Evolutionary conservation across 2,329 filamentous ascomycete species (phyloP).

Genomic region (Fusarium clavum): DNA sequence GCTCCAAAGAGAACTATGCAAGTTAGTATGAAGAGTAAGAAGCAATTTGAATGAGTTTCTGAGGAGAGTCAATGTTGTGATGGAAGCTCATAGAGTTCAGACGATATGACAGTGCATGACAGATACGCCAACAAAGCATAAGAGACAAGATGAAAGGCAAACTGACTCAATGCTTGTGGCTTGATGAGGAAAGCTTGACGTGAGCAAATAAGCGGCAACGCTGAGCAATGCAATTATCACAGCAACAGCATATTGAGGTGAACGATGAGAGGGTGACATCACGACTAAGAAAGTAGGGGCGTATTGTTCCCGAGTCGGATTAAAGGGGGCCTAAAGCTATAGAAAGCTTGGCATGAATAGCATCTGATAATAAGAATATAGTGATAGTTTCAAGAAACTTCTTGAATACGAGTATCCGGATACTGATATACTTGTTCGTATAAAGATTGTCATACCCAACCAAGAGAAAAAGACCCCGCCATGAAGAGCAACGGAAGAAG

Average conservation of each 20-base stretch:
- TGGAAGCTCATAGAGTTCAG: background rate
- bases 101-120: no score
- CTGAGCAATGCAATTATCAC: conserved; percentile 43
- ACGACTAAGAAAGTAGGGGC: conserved; percentile 8
- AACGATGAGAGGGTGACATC: conserved; percentile 19
- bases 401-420: background rate
- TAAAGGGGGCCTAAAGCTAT: conserved; percentile 2
- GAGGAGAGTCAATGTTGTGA: background rate
- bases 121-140: background rate
- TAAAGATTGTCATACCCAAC: conserved; percentile 29
- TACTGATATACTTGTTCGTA: conserved; percentile 27
- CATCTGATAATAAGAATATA: background rate
- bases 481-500: conserved; percentile 9
- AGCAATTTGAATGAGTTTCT: background rate
- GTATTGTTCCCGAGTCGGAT: conserved; percentile 7
- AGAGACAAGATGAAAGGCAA: background rate
- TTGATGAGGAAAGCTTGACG: background rate
- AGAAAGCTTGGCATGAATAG: background rate
- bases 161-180: conserved; percentile 29
- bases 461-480: conserved; percentile 31
- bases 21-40: conserved; percentile 27
- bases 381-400: background rate
- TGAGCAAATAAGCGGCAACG: conserved; percentile 22
- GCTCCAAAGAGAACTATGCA: conserved; percentile 39
- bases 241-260: conserved; percentile 27